Base-by-base conservation (phyloP, 2,329 filamentous ascomycete species). In the Seiridium unicorne region DNA sequence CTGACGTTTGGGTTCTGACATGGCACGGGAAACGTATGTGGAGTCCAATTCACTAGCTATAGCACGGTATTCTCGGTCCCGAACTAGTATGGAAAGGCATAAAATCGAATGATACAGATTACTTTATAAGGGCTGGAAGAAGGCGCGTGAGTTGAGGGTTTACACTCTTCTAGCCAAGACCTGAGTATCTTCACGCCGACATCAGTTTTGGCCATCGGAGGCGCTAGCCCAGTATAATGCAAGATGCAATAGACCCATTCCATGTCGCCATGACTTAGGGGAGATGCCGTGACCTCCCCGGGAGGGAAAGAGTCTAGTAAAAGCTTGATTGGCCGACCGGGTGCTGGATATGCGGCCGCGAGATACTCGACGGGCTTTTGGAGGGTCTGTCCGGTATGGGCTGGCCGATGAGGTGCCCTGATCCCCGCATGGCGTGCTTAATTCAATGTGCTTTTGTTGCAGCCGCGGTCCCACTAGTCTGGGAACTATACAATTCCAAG, bases 401-500 rank as follows among this genome's bases (percentile, higher is more conserved):
- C 18, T 48, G 32, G 55, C 44, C 18, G 55, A 58, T 58, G 55
- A 58, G 34, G 55, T 58, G 55, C 55, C 36, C 32, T 32, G 32
- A 48, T 40, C 55, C 55, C 55, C 46, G 55, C 55, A 58, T 58
- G 49, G 55, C 55, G 55, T 58, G 55, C 49, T 53, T 53, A 53
- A 36, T 53, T 53, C 49, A 36, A 53, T 34, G 32, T 38, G 32
- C 49, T 35, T 7, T 13, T 13, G 13, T 38, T n/a, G 49, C 8
- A n/a, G 18, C 13, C 11, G 11, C 31, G 13, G 49, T 53, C 34
- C 49, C 49, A 53, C 34, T 53, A 13, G 7, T 13, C 38, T 42
- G 38, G 13, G 38, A 13, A 42, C 13, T 8, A 13, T 42, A 42
- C 38, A 42, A 13, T 8, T 8, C 7, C 38, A 42, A 26, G 7